Evolutionary conservation across 2,329 filamentous ascomycete species (phyloP).

Genomic region (Metarhizium album): DNA sequence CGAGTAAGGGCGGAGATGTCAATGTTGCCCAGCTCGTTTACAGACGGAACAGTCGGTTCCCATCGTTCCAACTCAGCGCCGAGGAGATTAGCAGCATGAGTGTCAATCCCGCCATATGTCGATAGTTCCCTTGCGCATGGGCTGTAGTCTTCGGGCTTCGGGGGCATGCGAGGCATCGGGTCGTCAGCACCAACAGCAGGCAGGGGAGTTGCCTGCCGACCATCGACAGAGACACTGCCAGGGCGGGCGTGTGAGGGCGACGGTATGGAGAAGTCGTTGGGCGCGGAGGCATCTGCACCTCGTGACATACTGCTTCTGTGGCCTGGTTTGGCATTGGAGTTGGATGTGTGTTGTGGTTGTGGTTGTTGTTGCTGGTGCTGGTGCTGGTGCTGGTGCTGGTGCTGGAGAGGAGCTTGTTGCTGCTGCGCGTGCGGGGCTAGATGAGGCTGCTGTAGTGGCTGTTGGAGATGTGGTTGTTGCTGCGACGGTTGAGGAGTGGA

Average conservation of each 20-base stretch:
- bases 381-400: slow-evolving; percentile 7
- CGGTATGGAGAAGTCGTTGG: slow-evolving; percentile 31
- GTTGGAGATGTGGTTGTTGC: slow-evolving; percentile 6
- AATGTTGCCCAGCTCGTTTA: slow-evolving; percentile 73
- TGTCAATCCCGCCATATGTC: slow-evolving; percentile 61
- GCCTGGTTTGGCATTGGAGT: slow-evolving; percentile 23
- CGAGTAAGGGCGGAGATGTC: slow-evolving; percentile 85
- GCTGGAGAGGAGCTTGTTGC: slow-evolving; percentile 1
- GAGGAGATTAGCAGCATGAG: slow-evolving; percentile 52
- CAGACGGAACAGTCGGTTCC: slow-evolving; percentile 64
- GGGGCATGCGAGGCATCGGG: slow-evolving; percentile 26
- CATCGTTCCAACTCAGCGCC: slow-evolving; percentile 56
- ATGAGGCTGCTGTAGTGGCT: slow-evolving; percentile 5
- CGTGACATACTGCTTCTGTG: slow-evolving; percentile 39
- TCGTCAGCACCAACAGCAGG: slow-evolving; percentile 16
- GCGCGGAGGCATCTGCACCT: slow-evolving; percentile 30
- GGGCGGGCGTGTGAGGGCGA: slow-evolving; percentile 33
- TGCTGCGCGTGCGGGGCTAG: slow-evolving; percentile 6
- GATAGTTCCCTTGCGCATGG: slow-evolving; percentile 44
- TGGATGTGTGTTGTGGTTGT: slow-evolving; percentile 10
- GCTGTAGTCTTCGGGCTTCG: slow-evolving; percentile 41
- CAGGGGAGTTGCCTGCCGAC: slow-evolving; percentile 14
- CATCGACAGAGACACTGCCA: slow-evolving; percentile 30
- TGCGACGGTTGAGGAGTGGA: slow-evolving; percentile 22
- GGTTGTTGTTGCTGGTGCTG: slow-evolving; percentile 9